These are phyloP conservation scores for Chlamydomonas schloesseri DNA, from an alignment of 139 green algal species.

Conservation along the genomic window DNA sequence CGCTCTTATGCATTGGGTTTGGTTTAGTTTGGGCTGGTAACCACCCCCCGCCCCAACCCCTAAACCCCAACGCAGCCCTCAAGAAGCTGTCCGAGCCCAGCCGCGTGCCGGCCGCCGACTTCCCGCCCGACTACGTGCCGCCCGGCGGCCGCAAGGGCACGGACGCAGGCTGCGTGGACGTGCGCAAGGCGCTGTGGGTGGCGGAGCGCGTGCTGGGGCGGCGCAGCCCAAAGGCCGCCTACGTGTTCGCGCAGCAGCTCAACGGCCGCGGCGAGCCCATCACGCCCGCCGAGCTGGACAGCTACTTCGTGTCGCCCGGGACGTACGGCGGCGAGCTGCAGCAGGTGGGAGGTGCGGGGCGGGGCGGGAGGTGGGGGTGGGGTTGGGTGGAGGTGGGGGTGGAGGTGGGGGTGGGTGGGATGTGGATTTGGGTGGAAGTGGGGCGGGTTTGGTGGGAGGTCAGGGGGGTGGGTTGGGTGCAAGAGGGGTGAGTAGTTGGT, in stretches of 20 bases:
- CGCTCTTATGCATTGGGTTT: too few species aligned
- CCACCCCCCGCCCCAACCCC: not conserved
- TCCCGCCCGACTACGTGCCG: conserved; percentile 50
- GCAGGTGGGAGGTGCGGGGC: conserved; percentile 9
- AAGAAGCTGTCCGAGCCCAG: conserved; percentile 45
- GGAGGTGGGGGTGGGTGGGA: not conserved
- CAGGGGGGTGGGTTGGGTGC: too few species aligned
- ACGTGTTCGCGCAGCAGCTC: conserved; percentile 51
- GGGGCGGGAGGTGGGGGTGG: too few species aligned
- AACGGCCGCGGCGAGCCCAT: conserved; percentile 26
- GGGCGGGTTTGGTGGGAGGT: too few species aligned
- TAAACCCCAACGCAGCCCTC: conserved; percentile 6
- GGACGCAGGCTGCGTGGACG: conserved; percentile 34
- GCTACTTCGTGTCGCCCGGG: conserved; percentile 34
- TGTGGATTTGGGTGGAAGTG: too few species aligned
- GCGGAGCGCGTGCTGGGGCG: conserved; percentile 39
- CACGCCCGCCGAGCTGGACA: not conserved
- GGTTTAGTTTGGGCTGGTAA: too few species aligned
- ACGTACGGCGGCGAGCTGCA: conserved; percentile 28
- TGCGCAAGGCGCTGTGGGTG: conserved; percentile 63
- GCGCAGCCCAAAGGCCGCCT: conserved; percentile 50
- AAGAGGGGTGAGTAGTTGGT: too few species aligned
- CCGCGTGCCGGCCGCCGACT: conserved; percentile 54
- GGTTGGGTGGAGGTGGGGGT: not conserved
- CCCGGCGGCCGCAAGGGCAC: conserved; percentile 35